These are phyloP conservation scores for Diplodia scrobiculata DNA, from an alignment of 2,329 filamentous ascomycete species.

Conservation along the genomic window DNA sequence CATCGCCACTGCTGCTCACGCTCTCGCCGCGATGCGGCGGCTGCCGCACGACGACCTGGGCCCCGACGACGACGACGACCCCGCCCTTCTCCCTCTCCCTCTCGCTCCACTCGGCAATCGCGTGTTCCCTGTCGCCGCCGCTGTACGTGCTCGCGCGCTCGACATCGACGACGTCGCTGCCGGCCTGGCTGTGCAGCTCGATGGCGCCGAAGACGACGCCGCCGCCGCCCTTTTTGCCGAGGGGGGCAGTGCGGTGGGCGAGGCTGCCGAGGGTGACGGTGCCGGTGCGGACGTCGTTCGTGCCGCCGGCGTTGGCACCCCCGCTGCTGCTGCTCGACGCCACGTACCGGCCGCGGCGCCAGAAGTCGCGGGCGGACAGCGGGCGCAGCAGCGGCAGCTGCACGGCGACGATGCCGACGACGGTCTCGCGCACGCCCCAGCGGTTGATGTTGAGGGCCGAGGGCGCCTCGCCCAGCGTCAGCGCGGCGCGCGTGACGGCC, in stretches of 20 bases:
- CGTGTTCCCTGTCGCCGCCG: not conserved
- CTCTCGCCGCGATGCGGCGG: not conserved
- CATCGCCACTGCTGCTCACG: not conserved
- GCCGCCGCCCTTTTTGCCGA: too few species aligned
- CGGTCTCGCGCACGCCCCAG: slow-evolving; percentile 46
- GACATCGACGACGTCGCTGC: not conserved
- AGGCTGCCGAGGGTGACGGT: too few species aligned
- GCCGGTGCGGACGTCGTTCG: not conserved
- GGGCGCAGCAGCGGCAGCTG: slow-evolving; percentile 43
- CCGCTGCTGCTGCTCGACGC: not conserved
- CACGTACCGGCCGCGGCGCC: slow-evolving; percentile 32
- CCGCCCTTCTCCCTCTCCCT: not conserved
- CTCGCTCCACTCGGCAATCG: not conserved
- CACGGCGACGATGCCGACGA: slow-evolving; percentile 44
- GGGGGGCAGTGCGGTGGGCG: too few species aligned
- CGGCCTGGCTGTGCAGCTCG: not conserved
- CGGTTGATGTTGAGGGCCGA: slow-evolving; percentile 42
- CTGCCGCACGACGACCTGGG: too few species aligned
- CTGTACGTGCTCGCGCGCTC: not conserved
- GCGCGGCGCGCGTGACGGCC: slow-evolving; percentile 41
- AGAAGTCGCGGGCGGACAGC: slow-evolving; percentile 38
- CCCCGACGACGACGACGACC: not conserved
- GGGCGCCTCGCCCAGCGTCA: slow-evolving; percentile 38
- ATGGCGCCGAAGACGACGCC: not conserved
- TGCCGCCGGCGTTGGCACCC: not conserved